Conservation (phyloP, 75 land plant genomes). For the Adiantum capillusveneris region DNA sequence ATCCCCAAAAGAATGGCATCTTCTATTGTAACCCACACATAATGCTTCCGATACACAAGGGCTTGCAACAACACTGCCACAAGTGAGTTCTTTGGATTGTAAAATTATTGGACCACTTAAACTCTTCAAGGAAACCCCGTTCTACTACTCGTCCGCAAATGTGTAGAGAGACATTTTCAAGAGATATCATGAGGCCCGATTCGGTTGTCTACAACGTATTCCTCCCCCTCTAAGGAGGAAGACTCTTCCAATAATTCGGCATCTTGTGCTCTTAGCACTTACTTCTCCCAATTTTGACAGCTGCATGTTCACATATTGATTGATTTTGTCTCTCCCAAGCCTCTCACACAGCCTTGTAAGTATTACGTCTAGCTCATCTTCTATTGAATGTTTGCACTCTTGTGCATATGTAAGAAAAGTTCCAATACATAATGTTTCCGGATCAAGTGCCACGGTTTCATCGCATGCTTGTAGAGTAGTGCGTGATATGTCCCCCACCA, state of each 20-base stretch:
- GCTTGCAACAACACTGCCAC: constrained; percentile 83
- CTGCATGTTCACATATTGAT: no score
- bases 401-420: constrained; percentile 46
- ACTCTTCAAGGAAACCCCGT: not conserved
- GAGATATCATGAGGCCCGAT: constrained; percentile 10
- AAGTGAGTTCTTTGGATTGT: constrained; percentile 60
- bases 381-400: constrained; percentile 55
- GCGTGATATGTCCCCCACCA: constrained; percentile 74
- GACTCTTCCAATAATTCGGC: not conserved
- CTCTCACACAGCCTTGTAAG: constrained; percentile 28
- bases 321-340: no score
- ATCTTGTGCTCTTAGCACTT: not conserved
- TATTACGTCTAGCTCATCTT: constrained; percentile 31
- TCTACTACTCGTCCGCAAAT: constrained; percentile 13
- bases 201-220: constrained; percentile 3
- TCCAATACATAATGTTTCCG: constrained; percentile 52
- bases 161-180: constrained; percentile 11
- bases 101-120: constrained; percentile 23
- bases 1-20: constrained; percentile 47
- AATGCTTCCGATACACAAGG: constrained; percentile 54
- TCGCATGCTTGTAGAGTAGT: constrained; percentile 43
- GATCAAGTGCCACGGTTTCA: constrained; percentile 54
- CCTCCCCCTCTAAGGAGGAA: constrained; percentile 16
- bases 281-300: not conserved
- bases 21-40: constrained; percentile 63